A percentile compares a stretch with the other conserved stretches of the same genome.
Evolutionary conservation across 129 eudicot species (phyloP).

Genomic region (Rutidosis leptorrhynchoides): DNA sequence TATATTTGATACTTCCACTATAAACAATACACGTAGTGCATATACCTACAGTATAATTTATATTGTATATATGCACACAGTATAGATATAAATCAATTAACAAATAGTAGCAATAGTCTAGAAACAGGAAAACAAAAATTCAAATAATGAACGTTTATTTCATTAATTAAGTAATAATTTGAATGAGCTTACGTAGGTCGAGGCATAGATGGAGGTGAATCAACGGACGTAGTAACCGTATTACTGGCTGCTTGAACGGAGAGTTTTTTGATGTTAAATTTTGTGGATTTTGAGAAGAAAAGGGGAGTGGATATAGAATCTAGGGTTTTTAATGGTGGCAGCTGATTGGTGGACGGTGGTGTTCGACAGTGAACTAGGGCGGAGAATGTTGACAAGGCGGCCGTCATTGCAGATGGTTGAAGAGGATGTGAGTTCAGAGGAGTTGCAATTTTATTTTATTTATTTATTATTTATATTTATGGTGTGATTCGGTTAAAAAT

Average conservation of each 20-base stretch:
- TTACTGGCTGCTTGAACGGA: slow-evolving; percentile 37
- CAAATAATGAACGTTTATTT: background rate
- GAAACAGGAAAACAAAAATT: background rate
- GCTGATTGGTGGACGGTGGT: slow-evolving; percentile 18
- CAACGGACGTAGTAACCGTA: slow-evolving; percentile 26
- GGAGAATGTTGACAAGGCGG: slow-evolving; percentile 36
- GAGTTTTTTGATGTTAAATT: slow-evolving; percentile 17
- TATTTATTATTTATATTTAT: too few species aligned
- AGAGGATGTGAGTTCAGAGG: too few species aligned
- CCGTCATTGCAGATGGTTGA: slow-evolving; percentile 34
- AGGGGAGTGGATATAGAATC: slow-evolving; percentile 7
- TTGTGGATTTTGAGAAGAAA: slow-evolving; percentile 17
- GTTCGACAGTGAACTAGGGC: slow-evolving; percentile 24
- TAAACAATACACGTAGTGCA: too few species aligned
- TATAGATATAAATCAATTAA: too few species aligned
- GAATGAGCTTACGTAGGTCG: slow-evolving; percentile 34
- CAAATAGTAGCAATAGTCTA: background rate
- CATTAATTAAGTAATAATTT: background rate
- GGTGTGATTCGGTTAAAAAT: too few species aligned
- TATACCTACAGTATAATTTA: too few species aligned
- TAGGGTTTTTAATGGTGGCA: slow-evolving; percentile 17
- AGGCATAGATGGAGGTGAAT: slow-evolving; percentile 31
- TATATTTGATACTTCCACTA: too few species aligned
- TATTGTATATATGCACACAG: too few species aligned
- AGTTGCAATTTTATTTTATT: too few species aligned